Percentiles rank a stretch among this genome's conserved stretches.
Conservation (phyloP, 2,329 filamentous ascomycete species). For the Helotiales sp. region DNA sequence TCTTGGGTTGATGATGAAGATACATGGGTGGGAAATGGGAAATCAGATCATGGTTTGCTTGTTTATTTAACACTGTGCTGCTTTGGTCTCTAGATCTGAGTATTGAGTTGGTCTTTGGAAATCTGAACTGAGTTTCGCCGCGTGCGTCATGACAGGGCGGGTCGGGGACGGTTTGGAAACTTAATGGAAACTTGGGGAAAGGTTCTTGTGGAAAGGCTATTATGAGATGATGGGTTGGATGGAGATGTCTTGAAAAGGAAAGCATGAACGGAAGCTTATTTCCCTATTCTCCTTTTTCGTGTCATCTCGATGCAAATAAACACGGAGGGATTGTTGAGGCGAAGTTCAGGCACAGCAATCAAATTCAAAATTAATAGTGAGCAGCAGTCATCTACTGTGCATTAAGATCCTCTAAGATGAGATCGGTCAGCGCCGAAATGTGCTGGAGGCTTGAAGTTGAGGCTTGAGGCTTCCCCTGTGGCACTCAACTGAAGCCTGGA, state of each 20-base stretch:
- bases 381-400: slow-evolving; percentile 1
- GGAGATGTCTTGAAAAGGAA: not conserved
- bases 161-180: not conserved
- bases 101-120: not conserved
- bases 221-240: not conserved
- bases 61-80: not conserved
- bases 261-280: not conserved
- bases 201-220: not conserved
- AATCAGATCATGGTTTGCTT: not conserved
- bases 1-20: not conserved
- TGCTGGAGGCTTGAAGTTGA: slow-evolving; percentile 7
- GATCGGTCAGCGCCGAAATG: slow-evolving; percentile 7
- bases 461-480: not conserved
- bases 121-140: not conserved
- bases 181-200: not conserved
- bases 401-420: slow-evolving; percentile 3
- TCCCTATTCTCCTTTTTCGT: not conserved
- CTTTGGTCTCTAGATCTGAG: not conserved
- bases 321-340: slow-evolving; percentile 4
- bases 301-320: not conserved
- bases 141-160: not conserved
- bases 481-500: not conserved
- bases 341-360: not conserved
- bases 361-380: not conserved
- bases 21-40: not conserved